These are phyloP conservation scores for Lasiosphaeriaceae sp. DNA, from an alignment of 495 filamentous ascomycete genomes.

Conservation along the genomic window DNA sequence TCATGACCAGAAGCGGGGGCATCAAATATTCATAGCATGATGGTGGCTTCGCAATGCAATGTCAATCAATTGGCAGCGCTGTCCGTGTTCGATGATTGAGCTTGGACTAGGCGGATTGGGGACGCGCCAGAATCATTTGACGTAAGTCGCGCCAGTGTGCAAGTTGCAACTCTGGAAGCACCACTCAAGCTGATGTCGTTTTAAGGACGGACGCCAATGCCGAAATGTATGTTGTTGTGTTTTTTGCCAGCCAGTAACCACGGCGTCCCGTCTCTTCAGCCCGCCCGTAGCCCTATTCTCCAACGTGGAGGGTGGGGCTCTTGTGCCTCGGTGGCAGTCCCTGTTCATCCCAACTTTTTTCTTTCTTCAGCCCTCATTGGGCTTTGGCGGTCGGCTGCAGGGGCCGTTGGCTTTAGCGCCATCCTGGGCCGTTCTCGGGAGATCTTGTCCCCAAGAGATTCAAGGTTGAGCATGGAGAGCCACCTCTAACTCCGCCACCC, in stretches of 20 bases:
- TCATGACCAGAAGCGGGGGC: not conserved
- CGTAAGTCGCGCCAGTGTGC: too few relatives aligned
- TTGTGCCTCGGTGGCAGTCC: not conserved
- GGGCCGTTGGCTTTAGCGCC: not conserved
- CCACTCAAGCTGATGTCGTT: slow-evolving; percentile 2
- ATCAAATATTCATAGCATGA: not conserved
- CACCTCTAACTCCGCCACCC: too few relatives aligned
- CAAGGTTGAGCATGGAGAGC: too few relatives aligned
- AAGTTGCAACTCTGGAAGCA: not conserved
- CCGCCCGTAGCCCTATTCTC: not conserved
- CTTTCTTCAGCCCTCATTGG: not conserved
- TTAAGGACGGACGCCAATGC: slow-evolving; percentile 12
- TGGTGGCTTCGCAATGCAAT: not conserved
- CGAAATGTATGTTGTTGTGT: not conserved
- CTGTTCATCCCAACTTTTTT: not conserved
- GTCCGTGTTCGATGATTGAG: not conserved
- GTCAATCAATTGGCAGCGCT: not conserved
- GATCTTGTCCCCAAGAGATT: too few relatives aligned
- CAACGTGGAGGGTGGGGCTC: not conserved
- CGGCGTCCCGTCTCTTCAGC: not conserved
- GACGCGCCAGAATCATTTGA: too few relatives aligned
- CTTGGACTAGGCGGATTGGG: too few relatives aligned
- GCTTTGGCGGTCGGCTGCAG: not conserved
- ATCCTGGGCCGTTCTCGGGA: not conserved
- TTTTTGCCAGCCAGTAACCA: not conserved